These are phyloP conservation scores for Coniochaeta prunicola DNA, from an alignment of 2,329 filamentous ascomycete genomes.

Conservation along the genomic window DNA sequence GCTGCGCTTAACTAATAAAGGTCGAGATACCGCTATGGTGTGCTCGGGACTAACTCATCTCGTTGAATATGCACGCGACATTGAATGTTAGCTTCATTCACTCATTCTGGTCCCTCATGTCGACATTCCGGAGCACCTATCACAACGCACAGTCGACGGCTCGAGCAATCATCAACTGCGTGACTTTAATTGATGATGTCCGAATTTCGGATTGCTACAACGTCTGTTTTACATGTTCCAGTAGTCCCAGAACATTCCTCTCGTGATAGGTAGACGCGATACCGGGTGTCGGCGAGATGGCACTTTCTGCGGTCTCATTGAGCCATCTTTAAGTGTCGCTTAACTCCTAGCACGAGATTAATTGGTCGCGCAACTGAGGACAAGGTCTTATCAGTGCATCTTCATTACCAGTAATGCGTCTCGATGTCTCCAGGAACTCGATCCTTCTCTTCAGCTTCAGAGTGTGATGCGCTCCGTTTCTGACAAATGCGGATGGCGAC, in stretches of 20 bases:
- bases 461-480: neutral
- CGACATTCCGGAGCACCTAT: neutral
- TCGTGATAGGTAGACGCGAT: too few relatives aligned
- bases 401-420: neutral
- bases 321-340: too few relatives aligned
- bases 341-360: too few relatives aligned
- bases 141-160: neutral
- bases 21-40: neutral
- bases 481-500: slow-evolving; percentile 1
- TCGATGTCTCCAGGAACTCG: neutral
- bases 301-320: too few relatives aligned
- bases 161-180: neutral
- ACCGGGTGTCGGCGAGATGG: too few relatives aligned
- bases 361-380: too few relatives aligned
- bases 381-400: too few relatives aligned
- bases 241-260: too few relatives aligned
- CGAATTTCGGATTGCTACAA: neutral
- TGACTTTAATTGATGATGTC: neutral
- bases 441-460: neutral
- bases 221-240: too few relatives aligned
- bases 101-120: neutral
- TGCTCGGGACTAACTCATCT: neutral
- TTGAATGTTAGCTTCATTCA: neutral
- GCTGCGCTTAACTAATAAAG: neutral
- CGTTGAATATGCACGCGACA: neutral